phyloP scores from a whole-genome alignment of 2,329 filamentous ascomycete species.

The Zarea fungicola region DNA sequence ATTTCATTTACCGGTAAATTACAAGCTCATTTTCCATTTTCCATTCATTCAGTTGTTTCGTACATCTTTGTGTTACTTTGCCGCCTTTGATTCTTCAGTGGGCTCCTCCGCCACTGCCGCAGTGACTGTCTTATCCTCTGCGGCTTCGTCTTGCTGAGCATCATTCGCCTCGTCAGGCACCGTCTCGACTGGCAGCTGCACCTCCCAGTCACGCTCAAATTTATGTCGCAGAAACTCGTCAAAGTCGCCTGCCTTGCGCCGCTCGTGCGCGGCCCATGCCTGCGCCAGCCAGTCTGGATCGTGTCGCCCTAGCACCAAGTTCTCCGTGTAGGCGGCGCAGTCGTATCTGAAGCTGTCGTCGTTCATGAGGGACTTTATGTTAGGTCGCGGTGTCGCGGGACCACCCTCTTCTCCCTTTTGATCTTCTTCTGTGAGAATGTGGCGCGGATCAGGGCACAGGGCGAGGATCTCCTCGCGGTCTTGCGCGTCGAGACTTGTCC shows the following conservation, averaged over 20 bases:
- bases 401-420: too few relatives aligned
- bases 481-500: constrained; percentile 29
- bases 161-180: background rate
- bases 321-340: constrained; percentile 40
- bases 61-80: too few relatives aligned
- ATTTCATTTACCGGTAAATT: too few relatives aligned
- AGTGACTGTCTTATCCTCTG: too few relatives aligned
- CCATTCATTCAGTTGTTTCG: too few relatives aligned
- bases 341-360: constrained; percentile 44
- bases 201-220: constrained; percentile 45
- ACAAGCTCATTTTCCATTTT: too few relatives aligned
- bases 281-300: constrained; percentile 48
- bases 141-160: too few relatives aligned
- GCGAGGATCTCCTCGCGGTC: constrained; percentile 33
- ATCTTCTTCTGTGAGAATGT: constrained; percentile 28
- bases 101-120: too few relatives aligned
- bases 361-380: constrained; percentile 39
- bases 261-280: constrained; percentile 47
- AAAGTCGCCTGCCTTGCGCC: constrained; percentile 44
- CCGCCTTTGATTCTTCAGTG: too few relatives aligned
- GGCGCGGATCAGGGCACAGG: constrained; percentile 32
- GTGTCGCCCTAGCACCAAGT: constrained; percentile 43
- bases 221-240: constrained; percentile 40
- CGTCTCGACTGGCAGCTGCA: constrained; percentile 30
- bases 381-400: constrained; percentile 33